Conservation (phyloP, 1,284 basidiomycete species). For the Rugiboletus extremiorientalis region DNA sequence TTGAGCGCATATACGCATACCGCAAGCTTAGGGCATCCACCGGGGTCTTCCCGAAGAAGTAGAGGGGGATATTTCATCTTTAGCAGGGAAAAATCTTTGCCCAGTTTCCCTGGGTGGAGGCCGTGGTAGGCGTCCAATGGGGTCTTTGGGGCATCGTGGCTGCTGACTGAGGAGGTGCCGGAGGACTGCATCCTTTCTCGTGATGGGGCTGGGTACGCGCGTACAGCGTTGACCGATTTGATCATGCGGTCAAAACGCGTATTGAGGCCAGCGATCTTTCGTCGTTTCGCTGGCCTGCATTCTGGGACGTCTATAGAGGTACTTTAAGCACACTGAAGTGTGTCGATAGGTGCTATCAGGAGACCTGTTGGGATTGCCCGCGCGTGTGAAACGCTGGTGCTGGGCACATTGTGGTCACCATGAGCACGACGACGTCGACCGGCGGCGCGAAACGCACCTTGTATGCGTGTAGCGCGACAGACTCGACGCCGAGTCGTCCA, state of each 20-base stretch:
- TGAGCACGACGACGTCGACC: background rate
- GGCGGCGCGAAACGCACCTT: constrained; percentile 19
- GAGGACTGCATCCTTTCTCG: constrained; percentile 39
- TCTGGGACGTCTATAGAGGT: constrained; percentile 10
- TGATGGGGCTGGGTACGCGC: constrained; percentile 24
- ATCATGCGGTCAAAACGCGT: constrained; percentile 65
- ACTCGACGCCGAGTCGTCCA: constrained; percentile 11
- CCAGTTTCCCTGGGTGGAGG: constrained; percentile 34
- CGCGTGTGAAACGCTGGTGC: background rate
- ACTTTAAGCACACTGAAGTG: constrained; percentile 1
- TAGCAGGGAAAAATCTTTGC: constrained; percentile 43
- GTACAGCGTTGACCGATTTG: constrained; percentile 48
- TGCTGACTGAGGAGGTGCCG: constrained; percentile 46
- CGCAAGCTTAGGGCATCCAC: constrained; percentile 14
- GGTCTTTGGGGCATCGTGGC: constrained; percentile 42
- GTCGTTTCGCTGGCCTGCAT: constrained; percentile 40
- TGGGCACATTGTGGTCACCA: background rate
- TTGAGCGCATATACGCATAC: constrained; percentile 37
- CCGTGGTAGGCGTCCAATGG: constrained; percentile 43
- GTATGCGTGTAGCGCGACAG: constrained; percentile 11
- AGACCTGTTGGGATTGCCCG: constrained; percentile 19
- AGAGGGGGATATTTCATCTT: constrained; percentile 37
- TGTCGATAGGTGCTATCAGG: background rate
- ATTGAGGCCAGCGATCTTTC: constrained; percentile 53
- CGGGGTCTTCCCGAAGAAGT: constrained; percentile 8